Percentiles rank a stretch among this genome's conserved stretches.
phyloP scores from a whole-genome alignment of 768 basidiomycete species.

The Fibroporia radiculosa region DNA sequence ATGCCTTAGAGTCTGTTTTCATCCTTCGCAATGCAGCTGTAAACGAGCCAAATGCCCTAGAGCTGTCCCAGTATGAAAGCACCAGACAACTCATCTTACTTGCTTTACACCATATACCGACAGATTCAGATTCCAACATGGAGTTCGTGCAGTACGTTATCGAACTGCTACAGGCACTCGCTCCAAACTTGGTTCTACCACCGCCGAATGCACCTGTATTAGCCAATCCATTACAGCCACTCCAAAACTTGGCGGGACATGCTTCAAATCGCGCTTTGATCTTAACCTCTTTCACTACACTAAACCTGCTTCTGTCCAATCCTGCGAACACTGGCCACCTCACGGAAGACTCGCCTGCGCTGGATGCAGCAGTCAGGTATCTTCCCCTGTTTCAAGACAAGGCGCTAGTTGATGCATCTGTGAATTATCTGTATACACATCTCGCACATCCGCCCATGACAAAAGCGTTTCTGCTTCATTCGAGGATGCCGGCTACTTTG shows the following conservation, averaged over 20 bases:
- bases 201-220: slow-evolving; percentile 23
- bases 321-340: slow-evolving; percentile 51
- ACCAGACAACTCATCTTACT: slow-evolving; percentile 61
- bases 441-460: slow-evolving; percentile 69
- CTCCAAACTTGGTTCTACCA: slow-evolving; percentile 35
- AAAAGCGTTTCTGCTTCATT: slow-evolving; percentile 66
- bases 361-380: slow-evolving; percentile 59
- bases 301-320: slow-evolving; percentile 57
- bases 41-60: slow-evolving; percentile 56
- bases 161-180: slow-evolving; percentile 63
- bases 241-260: slow-evolving; percentile 45
- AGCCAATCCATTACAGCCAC: slow-evolving; percentile 45
- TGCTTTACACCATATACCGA: slow-evolving; percentile 53
- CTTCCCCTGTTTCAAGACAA: slow-evolving; percentile 69
- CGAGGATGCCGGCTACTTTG: slow-evolving; percentile 62
- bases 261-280: slow-evolving; percentile 74
- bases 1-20: slow-evolving; percentile 81
- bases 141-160: slow-evolving; percentile 68
- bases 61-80: slow-evolving; percentile 50
- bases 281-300: slow-evolving; percentile 50
- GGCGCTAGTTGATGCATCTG: slow-evolving; percentile 56
- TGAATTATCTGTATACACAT: slow-evolving; percentile 72
- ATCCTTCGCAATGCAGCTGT: slow-evolving; percentile 82
- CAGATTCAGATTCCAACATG: slow-evolving; percentile 53
- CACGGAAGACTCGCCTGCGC: slow-evolving; percentile 45